These are phyloP conservation scores for Fragosphaeria purpurea DNA, from an alignment of 2,329 filamentous ascomycete species.

Conservation along the genomic window DNA sequence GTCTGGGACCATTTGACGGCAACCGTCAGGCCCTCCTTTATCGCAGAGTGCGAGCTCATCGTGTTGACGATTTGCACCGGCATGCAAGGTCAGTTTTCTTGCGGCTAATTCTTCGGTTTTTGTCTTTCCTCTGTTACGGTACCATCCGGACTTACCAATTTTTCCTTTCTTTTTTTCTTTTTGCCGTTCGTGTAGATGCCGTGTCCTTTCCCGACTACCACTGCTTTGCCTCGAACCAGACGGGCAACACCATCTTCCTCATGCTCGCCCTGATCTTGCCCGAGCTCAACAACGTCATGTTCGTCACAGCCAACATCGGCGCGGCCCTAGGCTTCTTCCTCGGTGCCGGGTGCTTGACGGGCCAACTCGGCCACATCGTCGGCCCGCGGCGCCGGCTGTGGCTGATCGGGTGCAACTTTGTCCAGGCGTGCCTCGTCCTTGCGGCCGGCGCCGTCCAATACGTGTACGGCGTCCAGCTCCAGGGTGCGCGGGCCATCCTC, in stretches of 20 bases:
- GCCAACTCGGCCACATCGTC: constrained; percentile 44
- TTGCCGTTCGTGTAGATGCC: constrained; percentile 32
- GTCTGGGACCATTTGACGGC: constrained; percentile 20
- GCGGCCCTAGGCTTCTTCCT: constrained; percentile 47
- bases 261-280: constrained; percentile 40
- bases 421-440: constrained; percentile 47
- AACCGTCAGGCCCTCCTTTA: constrained; percentile 26
- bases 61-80: constrained; percentile 41
- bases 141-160: too few relatives aligned
- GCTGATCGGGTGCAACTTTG: constrained; percentile 42
- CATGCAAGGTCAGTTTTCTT: constrained; percentile 31
- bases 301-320: constrained; percentile 44
- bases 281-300: constrained; percentile 35
- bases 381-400: constrained; percentile 41
- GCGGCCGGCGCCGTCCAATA: constrained; percentile 40
- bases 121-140: neutral
- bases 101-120: neutral
- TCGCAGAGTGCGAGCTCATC: constrained; percentile 36
- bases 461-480: constrained; percentile 23
- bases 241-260: constrained; percentile 54
- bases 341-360: constrained; percentile 41
- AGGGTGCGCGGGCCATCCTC: constrained; percentile 29
- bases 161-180: neutral
- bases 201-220: constrained; percentile 51
- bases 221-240: constrained; percentile 56